Conservation (phyloP, 495 filamentous ascomycete genomes). For the Cercophora scortea region DNA sequence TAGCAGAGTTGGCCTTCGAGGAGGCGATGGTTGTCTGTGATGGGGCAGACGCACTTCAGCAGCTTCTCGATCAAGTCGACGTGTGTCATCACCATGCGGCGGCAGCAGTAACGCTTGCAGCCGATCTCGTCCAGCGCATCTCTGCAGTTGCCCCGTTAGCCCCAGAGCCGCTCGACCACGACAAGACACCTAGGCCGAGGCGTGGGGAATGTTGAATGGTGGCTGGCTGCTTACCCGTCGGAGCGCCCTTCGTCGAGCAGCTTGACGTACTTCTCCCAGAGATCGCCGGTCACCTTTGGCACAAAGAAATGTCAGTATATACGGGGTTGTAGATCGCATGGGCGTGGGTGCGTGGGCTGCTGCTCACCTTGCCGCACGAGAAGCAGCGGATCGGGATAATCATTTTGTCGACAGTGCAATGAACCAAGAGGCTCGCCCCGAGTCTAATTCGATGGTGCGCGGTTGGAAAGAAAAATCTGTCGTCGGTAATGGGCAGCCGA, state of each 20-base stretch:
- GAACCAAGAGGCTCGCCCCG: background rate
- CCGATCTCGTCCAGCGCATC: slow-evolving; percentile 92
- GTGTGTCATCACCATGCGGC: slow-evolving; percentile 99
- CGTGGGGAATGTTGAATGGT: too few species aligned
- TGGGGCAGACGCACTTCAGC: slow-evolving; percentile 59
- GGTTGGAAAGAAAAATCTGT: too few species aligned
- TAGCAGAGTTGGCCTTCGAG: too few species aligned
- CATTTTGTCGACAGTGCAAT: slow-evolving; percentile 48
- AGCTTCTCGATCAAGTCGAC: slow-evolving; percentile 98
- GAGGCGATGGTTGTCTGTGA: background rate
- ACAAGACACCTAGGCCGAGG: background rate
- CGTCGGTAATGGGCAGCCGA: background rate
- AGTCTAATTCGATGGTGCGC: too few species aligned
- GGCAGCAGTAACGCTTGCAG: slow-evolving; percentile 93
- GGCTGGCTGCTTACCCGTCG: slow-evolving; percentile 58
- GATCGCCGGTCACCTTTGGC: slow-evolving; percentile 80
- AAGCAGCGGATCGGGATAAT: slow-evolving; percentile 98
- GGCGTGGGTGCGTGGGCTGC: background rate
- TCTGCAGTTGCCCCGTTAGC: slow-evolving; percentile 7
- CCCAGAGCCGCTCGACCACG: background rate
- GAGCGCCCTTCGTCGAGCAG: slow-evolving; percentile 67
- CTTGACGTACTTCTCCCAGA: slow-evolving; percentile 90
- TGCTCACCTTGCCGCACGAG: slow-evolving; percentile 91
- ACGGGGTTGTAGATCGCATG: background rate
- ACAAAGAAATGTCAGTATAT: too few species aligned